Base-by-base conservation (phyloP, 192 early-diverging fungal genomes). In the Entrophospora sp. region DNA sequence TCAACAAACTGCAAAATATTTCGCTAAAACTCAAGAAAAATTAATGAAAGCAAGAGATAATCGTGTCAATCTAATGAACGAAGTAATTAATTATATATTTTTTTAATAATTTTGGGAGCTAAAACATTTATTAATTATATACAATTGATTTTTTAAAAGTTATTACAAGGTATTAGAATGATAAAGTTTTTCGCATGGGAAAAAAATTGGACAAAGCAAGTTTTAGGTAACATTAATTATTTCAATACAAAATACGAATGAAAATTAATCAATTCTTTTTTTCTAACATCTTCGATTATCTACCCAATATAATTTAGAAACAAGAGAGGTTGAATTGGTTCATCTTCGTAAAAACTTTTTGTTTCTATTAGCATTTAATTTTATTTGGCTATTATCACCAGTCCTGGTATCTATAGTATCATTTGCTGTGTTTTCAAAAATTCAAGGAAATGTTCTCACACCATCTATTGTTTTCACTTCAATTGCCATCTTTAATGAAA, bases 171-270 rank as follows among this genome's bases (percentile, higher is more conserved):
- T 37, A 96, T 98, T 42, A 81, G 92, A 20, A 89, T 96, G 22
- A 85, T 98, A 57, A 98, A 98, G 73, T 84, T 96, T 62, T 91
- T 90, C 76, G 89, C 86, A 30, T 93, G 91, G 91, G 86, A 91
- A 42, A 61, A 59, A 32, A 71, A 71, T 28, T 79, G 75, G 69
- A 68, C 66, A 73, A 63, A 78, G 35, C 75, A 79, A 60, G 91
- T 97, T 66, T 68, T 85, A 45, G 77, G 81, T 35, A 79, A 82
- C 31, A 79, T 95, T 14, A 74, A 80, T 6, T 76, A 71, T n/a
- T 76, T 82, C 25, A 81, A 87, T 30, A 74, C 79, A 16, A 72
- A 69, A 10, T 86, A 88, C 71, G 68, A 89, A 16, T 59, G 71
- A 75, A 40, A 67, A 72, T 25, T 69, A n/a, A n/a, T n/a, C n/a